phyloP scores from a whole-genome alignment of 495 filamentous ascomycete species.

The Xylaria acuta region DNA sequence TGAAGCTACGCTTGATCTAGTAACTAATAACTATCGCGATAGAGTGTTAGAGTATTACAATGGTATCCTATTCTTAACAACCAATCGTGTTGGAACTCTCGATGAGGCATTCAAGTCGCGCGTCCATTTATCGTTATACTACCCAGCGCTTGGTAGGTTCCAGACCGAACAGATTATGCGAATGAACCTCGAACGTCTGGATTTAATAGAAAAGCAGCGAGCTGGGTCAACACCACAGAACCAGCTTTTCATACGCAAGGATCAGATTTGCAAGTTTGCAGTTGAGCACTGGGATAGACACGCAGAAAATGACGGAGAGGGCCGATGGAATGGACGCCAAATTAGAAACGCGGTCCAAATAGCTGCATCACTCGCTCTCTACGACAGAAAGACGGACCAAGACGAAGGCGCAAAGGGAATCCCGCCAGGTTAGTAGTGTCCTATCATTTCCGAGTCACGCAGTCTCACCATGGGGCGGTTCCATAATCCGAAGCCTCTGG shows the following conservation, averaged over 20 bases:
- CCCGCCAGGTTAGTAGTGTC: neutral
- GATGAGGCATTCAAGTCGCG: constrained; percentile 60
- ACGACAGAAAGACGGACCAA: neutral
- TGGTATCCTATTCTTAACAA: constrained; percentile 62
- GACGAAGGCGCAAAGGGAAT: neutral
- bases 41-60: constrained; percentile 62
- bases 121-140: constrained; percentile 59
- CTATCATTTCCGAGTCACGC: neutral
- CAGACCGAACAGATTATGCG: constrained; percentile 80
- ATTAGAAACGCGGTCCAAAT: neutral
- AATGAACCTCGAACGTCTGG: constrained; percentile 69
- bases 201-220: constrained; percentile 51
- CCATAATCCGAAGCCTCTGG: neutral
- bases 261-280: neutral
- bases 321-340: neutral
- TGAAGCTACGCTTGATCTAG: neutral
- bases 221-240: neutral
- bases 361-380: constrained; percentile 5
- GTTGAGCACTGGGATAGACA: neutral
- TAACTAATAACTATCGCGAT: constrained; percentile 24
- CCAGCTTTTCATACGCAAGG: neutral
- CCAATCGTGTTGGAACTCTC: constrained; percentile 57
- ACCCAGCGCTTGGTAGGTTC: constrained; percentile 69
- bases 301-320: neutral
- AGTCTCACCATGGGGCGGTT: neutral